A percentile compares a stretch with the other conserved stretches of the same genome.
These are phyloP conservation scores for Tuber indicum DNA, from an alignment of 495 filamentous ascomycete species.

Conservation along the genomic window DNA sequence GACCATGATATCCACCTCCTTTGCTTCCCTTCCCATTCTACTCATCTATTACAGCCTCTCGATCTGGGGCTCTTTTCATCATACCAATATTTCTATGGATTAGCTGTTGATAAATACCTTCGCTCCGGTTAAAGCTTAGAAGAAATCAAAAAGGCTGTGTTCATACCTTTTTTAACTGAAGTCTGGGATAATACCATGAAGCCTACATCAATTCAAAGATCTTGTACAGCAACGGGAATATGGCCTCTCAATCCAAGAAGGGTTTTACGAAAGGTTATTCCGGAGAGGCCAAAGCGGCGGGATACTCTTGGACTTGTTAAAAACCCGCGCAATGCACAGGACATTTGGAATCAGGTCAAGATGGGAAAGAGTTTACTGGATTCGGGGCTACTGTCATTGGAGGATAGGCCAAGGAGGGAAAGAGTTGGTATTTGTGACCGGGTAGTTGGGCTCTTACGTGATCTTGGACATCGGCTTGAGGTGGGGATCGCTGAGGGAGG, in stretches of 20 bases:
- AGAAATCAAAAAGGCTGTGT: background rate
- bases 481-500: background rate
- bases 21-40: background rate
- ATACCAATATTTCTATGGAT: conserved; percentile 9
- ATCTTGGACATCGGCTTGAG: background rate
- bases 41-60: conserved; percentile 8
- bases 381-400: background rate
- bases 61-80: conserved; percentile 4
- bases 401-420: background rate
- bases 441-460: background rate
- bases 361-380: background rate
- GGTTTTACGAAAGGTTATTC: background rate
- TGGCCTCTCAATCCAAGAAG: background rate
- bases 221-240: background rate
- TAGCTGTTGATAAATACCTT: conserved; percentile 8
- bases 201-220: background rate
- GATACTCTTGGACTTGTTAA: background rate
- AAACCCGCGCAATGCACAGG: background rate
- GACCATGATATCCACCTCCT: background rate
- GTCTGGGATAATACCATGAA: background rate
- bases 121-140: background rate
- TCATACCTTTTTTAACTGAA: background rate
- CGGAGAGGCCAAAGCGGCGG: background rate
- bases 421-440: background rate
- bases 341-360: background rate